Base-by-base conservation (phyloP, 2,329 filamentous ascomycete species). In the Penicillium sp. region DNA sequence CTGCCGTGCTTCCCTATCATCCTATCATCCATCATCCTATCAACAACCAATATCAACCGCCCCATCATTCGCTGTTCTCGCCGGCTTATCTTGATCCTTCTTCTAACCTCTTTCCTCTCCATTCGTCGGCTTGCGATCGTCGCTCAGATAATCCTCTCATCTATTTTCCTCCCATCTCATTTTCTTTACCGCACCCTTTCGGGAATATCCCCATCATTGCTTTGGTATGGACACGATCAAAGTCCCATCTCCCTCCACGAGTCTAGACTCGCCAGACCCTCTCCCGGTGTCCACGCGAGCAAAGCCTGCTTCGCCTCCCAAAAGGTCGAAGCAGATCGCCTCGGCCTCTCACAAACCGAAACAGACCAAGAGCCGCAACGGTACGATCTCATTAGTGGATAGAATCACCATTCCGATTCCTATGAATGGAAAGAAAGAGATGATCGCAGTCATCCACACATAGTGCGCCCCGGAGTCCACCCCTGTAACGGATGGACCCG, bases 331-430 rank as follows among this genome's bases (percentile, higher is more conserved):
- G 61, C 61, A 59, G 63, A 61, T 60, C 58, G 58, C 53, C 60
- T 66, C 64, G 16, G 57, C 42, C 35, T 68, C 67, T 43, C 74
- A 76, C 69, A 91, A 89, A 71, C 85, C 86, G 33, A 91, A 90
- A 72, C 88, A 90, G 77, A 89, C 87, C 62, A 91, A 91, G 76
- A 90, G 88, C 78, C 86, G 89, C 68, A 90, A 91, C 80, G 89
- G 88, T 90, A 85, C 69, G 83, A 62, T 57, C 33, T n/a, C 33
- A 14, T 37, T 43, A 49, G 77, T 61, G 45, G 10, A 48, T 60
- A 16, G 52, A 28, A 14, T 38, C 3, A 8, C 42, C 22, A n/a
- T 48, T 19, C 19, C 19, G 19, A 22, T 49, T 8, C 11, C 16
- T 11, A 10, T 48, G 45, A n/a, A 40, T 49, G 35, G 33, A 49